Evolutionary conservation across 139 green algal genomes (phyloP), one percentile per base, ranked within the genome.

Genomic region (Marvania coccoides): DNA sequence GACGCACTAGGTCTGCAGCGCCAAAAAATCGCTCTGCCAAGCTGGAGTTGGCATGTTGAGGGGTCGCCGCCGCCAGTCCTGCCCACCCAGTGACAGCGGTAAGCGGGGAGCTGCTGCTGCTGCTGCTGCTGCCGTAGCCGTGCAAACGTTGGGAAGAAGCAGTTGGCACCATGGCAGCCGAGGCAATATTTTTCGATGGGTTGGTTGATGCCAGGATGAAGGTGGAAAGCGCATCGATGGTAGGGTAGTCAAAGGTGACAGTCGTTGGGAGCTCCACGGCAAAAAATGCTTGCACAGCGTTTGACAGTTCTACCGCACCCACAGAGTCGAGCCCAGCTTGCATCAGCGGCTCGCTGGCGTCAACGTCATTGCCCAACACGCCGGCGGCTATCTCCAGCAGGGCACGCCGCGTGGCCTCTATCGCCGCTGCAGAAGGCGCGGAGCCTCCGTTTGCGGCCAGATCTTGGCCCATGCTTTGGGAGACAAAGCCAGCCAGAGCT

Each of bases 171-270:
- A n/a, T n/a, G n/a, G n/a, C n/a, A n/a, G n/a, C n/a, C n/a, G n/a
- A n/a, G 42, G 42, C 42, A 51, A 51, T 51, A 51, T 19, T 51
- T 28, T 51, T 51, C 19, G 42, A n/a, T n/a, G n/a, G n/a, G n/a
- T n/a, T 51, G 19, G 42, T 51, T 28, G 42, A 51, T 51, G 42
- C 19, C 19, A 51, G 42, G 19, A 51, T 19, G 42, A 51, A 51
- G 19, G 42, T 28, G 15, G 76, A 58, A 3, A 88, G 57, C 4
- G 70, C 59, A 4, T 34, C 31, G 2, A 89, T 53, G 8, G 71
- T 79, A 10, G 84, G 77, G 61, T 88, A 80, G 62, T 90, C 84
- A 48, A 90, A 90, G 1, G 79, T 42, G 3, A 78, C 56, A 1
- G 81, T 88, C 26, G 68, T 66, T 4, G 81, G 81, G 42, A 88